Evolutionary conservation across 495 filamentous ascomycete species (phyloP).

Genomic region (Chaetomidium leptoderma): DNA sequence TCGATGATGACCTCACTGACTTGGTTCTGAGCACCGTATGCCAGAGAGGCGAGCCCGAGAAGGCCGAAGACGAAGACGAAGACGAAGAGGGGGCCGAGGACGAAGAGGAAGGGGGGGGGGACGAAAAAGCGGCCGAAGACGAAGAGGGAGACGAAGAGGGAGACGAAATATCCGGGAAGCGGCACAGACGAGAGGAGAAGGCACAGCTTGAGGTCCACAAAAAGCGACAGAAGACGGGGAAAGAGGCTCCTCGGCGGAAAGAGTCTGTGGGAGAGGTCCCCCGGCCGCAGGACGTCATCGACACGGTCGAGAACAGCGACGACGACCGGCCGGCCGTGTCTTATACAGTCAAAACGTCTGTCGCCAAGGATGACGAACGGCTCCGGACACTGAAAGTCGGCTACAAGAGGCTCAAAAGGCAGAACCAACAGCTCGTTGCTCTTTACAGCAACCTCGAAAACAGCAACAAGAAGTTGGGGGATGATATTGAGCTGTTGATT

Average conservation of each 20-base stretch:
- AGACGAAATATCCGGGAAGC: background rate
- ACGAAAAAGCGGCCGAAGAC: background rate
- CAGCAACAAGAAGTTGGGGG: background rate
- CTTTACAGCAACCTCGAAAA: background rate
- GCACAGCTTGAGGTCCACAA: background rate
- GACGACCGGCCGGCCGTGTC: background rate
- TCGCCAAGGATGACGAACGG: background rate
- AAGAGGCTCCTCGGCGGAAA: background rate
- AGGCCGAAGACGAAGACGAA: background rate
- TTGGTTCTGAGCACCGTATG: slow-evolving; percentile 7
- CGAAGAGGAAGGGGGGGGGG: background rate
- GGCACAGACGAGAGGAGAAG: background rate
- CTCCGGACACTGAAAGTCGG: background rate
- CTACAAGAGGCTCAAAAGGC: slow-evolving; percentile 3
- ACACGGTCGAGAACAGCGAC: slow-evolving; percentile 4
- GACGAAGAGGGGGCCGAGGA: too few species aligned
- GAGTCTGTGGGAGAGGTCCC: background rate
- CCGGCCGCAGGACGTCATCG: background rate
- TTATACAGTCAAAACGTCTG: background rate
- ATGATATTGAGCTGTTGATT: background rate
- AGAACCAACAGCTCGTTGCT: background rate
- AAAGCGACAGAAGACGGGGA: background rate
- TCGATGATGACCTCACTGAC: slow-evolving; percentile 13
- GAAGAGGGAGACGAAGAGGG: too few species aligned
- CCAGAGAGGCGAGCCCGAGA: background rate